Evolutionary conservation across 2,329 filamentous ascomycete species (phyloP).

Genomic region (Hypoxylon rubiginosum): DNA sequence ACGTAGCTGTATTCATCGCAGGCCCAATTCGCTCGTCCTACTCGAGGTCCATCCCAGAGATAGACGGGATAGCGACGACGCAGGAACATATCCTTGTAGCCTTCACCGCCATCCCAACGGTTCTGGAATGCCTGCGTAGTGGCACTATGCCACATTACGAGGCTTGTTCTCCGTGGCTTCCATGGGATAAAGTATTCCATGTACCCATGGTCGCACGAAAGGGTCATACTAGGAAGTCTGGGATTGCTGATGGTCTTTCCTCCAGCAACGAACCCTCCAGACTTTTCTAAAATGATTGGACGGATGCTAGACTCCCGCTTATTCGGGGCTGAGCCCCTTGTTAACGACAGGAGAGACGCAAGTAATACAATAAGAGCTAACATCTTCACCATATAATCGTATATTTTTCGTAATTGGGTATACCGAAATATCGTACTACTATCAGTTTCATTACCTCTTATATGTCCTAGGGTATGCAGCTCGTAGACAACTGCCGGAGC

Average conservation of each 20-base stretch:
- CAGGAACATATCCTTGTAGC: conserved; percentile 57
- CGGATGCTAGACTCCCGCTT: conserved; percentile 17
- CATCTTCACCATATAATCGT: conserved; percentile 13
- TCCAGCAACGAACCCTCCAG: conserved; percentile 54
- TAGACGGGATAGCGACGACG: conserved; percentile 56
- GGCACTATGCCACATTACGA: conserved; percentile 57
- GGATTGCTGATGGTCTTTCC: conserved; percentile 52
- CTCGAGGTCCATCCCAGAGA: conserved; percentile 55
- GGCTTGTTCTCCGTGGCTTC: conserved; percentile 50
- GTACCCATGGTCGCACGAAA: conserved; percentile 57
- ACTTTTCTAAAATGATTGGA: conserved; percentile 48
- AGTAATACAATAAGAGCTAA: conserved; percentile 2
- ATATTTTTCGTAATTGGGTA: too few relatives aligned
- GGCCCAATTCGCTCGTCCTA: conserved; percentile 56
- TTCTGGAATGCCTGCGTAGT: conserved; percentile 56
- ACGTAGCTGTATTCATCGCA: conserved; percentile 50
- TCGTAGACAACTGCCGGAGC: conserved; percentile 26
- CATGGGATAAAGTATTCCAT: conserved; percentile 57
- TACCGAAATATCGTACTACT: background rate
- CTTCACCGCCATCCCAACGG: conserved; percentile 56
- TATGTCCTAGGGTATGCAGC: background rate
- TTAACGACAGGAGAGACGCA: conserved; percentile 4
- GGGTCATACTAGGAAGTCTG: conserved; percentile 48
- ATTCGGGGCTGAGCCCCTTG: background rate
- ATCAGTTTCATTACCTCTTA: background rate